Evolutionary conservation across 371 early-diverging fungal genomes (phyloP).

Genomic region (Synchytrium microbalum): DNA sequence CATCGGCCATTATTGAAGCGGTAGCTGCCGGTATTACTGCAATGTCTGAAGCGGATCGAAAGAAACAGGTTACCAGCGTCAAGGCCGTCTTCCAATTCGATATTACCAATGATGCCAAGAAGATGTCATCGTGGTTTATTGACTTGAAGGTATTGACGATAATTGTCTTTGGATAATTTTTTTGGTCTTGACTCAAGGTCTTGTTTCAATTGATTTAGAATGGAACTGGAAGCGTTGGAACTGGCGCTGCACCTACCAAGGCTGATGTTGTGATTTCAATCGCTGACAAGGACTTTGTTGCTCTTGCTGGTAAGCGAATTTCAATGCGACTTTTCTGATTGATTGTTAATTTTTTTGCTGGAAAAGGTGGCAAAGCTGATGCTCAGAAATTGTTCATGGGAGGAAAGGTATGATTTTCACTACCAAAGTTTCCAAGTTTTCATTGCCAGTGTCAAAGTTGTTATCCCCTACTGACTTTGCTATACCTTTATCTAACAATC

Average conservation of each 20-base stretch:
- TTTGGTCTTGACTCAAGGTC: too few relatives aligned
- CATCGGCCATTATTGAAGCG: not conserved
- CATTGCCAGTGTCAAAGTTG: too few relatives aligned
- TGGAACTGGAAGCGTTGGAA: slow-evolving; percentile 29
- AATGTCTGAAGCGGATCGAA: not conserved
- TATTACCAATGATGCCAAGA: slow-evolving; percentile 20
- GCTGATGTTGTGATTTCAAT: slow-evolving; percentile 44
- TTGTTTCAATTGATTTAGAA: slow-evolving; percentile 8
- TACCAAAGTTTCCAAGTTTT: too few relatives aligned
- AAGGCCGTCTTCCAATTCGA: slow-evolving; percentile 34
- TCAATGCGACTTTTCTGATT: not conserved
- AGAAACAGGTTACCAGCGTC: not conserved
- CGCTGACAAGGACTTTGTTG: slow-evolving; percentile 32
- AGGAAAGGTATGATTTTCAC: slow-evolving; percentile 36
- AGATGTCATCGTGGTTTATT: slow-evolving; percentile 23
- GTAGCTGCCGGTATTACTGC: not conserved
- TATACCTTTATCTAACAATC: too few relatives aligned
- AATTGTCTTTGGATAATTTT: too few relatives aligned
- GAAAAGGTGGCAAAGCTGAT: slow-evolving; percentile 23
- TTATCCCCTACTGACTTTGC: too few relatives aligned
- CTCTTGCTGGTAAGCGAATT: slow-evolving; percentile 16
- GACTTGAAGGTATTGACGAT: slow-evolving; percentile 34
- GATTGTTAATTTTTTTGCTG: not conserved
- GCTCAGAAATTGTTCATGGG: slow-evolving; percentile 42
- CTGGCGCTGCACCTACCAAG: slow-evolving; percentile 39